Evolutionary conservation across 371 early-diverging fungal species (phyloP), one percentile per base, ranked within the genome.

Genomic region (Mortierella sp.): DNA sequence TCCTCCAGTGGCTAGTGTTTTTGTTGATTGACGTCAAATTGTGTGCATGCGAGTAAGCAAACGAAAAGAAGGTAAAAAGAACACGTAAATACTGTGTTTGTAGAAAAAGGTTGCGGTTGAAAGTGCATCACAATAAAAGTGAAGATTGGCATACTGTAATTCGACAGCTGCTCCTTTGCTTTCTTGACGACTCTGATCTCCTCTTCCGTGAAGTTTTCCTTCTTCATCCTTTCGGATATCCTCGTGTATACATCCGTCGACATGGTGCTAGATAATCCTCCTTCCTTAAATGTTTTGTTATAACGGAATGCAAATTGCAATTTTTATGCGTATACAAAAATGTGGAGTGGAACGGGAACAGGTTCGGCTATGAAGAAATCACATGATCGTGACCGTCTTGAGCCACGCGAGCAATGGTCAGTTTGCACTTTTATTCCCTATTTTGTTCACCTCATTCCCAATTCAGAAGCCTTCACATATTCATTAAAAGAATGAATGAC

Each of bases 191-290:
- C 59, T 51, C 48, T 67, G 51, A 75, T 75, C 64, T 75, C 69
- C 27, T 75, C 75, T n/a, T 75, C 75, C 28, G 75, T 63, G 42
- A 75, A 75, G 9, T 59, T 46, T 64, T 75, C 75, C 14, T 64
- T 44, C 64, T 58, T 68, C 75, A 75, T 75, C 59, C 46, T 62
- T 44, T 75, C 75, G 7, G 75, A 58, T 54, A 75, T 63, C 48
- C 19, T 68, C 19, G 63, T 19, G 31, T 68, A 68, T 17, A 64
- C 60, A 19, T 64, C 69, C 8, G 21, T 37, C 28, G 67, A 50
- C 73, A 75, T 72, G 37, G 26, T n/a, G n/a, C n/a, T n/a, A n/a
- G n/a, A n/a, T n/a, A n/a, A n/a, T n/a, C n/a, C n/a, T n/a, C n/a
- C n/a, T n/a, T n/a, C n/a, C n/a, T n/a, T n/a, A n/a, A n/a, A n/a